Conservation (phyloP, 192 early-diverging fungal genomes). For the Dispira parvispora region DNA sequence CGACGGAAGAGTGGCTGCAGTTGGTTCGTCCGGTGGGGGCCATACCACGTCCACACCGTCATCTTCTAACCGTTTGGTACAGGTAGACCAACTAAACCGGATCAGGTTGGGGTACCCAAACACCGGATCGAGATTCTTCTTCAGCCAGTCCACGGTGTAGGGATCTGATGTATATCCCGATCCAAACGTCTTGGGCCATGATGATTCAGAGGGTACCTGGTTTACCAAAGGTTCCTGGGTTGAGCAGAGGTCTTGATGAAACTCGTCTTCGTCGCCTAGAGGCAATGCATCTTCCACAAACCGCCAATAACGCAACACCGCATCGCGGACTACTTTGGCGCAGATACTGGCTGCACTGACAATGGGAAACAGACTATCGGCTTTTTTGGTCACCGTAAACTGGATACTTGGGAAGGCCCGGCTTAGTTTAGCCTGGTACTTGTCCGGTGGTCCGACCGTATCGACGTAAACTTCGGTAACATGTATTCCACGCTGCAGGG, state of each 20-base stretch:
- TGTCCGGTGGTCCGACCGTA: conserved; percentile 80
- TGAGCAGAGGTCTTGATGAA: background rate
- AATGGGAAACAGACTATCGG: conserved; percentile 82
- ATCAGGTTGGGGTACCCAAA: conserved; percentile 89
- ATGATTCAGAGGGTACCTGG: conserved; percentile 53
- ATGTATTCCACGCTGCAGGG: conserved; percentile 41
- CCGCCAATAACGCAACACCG: conserved; percentile 20
- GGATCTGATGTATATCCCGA: conserved; percentile 58
- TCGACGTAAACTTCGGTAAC: conserved; percentile 81
- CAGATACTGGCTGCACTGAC: conserved; percentile 92
- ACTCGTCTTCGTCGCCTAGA: background rate
- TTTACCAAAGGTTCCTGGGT: background rate
- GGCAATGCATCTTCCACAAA: conserved; percentile 18
- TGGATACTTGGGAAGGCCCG: conserved; percentile 55
- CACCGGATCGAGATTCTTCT: conserved; percentile 52
- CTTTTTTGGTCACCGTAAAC: conserved; percentile 85
- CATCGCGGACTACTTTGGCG: conserved; percentile 61
- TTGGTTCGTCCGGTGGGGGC: background rate
- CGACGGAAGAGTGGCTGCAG: background rate
- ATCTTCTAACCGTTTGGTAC: conserved; percentile 50
- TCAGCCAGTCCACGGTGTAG: conserved; percentile 76
- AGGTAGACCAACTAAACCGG: conserved; percentile 91
- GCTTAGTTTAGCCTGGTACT: conserved; percentile 68
- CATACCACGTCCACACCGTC: conserved; percentile 26
- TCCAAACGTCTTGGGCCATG: conserved; percentile 45